Evolutionary conservation across 2,329 filamentous ascomycete genomes (phyloP).

Genomic region (Venturia nashicola): DNA sequence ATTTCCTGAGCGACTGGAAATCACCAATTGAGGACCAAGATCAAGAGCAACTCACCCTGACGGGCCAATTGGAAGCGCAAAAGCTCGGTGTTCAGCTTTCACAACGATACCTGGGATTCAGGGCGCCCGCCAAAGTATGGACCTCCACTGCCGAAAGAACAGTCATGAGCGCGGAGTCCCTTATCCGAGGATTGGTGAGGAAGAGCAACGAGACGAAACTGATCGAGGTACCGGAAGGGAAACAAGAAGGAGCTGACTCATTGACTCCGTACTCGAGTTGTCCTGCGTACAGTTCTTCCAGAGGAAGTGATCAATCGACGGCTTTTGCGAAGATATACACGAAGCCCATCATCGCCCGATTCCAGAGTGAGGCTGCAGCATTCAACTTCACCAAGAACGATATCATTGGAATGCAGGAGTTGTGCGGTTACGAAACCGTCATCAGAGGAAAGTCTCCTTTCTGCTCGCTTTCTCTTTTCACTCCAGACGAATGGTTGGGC

Average conservation of each 20-base stretch:
- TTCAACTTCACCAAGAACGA: slow-evolving; percentile 55
- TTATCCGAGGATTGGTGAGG: slow-evolving; percentile 44
- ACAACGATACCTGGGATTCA: slow-evolving; percentile 45
- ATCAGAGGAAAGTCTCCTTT: slow-evolving; percentile 50
- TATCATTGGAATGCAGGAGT: slow-evolving; percentile 52
- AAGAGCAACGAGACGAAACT: slow-evolving; percentile 42
- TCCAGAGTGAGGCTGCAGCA: slow-evolving; percentile 38
- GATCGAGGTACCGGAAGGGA: slow-evolving; percentile 43
- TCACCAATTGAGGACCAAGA: slow-evolving; percentile 45
- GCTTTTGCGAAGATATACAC: slow-evolving; percentile 39
- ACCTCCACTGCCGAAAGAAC: slow-evolving; percentile 52
- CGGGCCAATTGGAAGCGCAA: slow-evolving; percentile 48
- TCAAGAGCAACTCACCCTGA: slow-evolving; percentile 46
- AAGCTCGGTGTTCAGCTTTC: slow-evolving; percentile 46
- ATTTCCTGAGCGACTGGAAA: slow-evolving; percentile 45
- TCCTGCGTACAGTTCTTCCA: slow-evolving; percentile 46
- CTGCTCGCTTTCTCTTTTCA: slow-evolving; percentile 47
- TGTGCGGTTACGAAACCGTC: slow-evolving; percentile 55
- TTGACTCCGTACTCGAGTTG: slow-evolving; percentile 55
- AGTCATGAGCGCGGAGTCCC: slow-evolving; percentile 42
- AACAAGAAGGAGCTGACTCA: slow-evolving; percentile 45
- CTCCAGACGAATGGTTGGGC: slow-evolving; percentile 50
- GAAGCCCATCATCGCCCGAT: slow-evolving; percentile 45
- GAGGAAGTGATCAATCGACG: slow-evolving; percentile 42
- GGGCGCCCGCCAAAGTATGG: slow-evolving; percentile 44